These are phyloP conservation scores for Oryza glumipatula DNA, from an alignment of 176 grass and related monocot species.

Conservation along the genomic window DNA sequence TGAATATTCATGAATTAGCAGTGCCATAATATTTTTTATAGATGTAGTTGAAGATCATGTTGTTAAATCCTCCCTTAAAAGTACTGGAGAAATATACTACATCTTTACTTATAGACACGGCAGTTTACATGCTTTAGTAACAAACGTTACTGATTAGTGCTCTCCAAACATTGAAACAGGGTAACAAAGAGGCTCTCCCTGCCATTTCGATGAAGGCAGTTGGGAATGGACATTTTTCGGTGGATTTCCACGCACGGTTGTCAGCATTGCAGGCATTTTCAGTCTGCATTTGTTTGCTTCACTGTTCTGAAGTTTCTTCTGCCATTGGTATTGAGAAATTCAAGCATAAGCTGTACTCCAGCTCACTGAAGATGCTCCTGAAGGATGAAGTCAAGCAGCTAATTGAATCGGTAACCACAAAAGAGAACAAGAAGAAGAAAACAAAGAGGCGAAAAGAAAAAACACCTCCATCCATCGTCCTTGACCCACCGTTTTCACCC, in stretches of 20 bases:
- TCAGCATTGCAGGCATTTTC: conserved; percentile 88
- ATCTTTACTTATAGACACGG: neutral
- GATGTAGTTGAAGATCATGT: neutral
- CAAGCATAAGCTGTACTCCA: conserved; percentile 77
- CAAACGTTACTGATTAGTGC: neutral
- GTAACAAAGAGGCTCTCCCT: conserved; percentile 79
- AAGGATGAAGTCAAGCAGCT: conserved; percentile 93
- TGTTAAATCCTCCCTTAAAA: neutral
- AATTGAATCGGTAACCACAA: conserved; percentile 69
- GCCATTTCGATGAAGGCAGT: conserved; percentile 66
- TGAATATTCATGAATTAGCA: neutral
- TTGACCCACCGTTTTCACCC: conserved; percentile 74
- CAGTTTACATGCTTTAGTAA: conserved; percentile 17
- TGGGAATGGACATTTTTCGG: conserved; percentile 64
- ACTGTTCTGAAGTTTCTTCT: conserved; percentile 73
- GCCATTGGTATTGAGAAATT: conserved; percentile 64
- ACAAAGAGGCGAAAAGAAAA: conserved; percentile 55
- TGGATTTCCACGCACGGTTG: conserved; percentile 83
- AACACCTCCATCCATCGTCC: conserved; percentile 58
- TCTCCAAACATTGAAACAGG: conserved; percentile 62
- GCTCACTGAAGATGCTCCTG: conserved; percentile 79
- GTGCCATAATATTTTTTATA: neutral
- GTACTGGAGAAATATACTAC: neutral
- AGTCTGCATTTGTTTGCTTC: conserved; percentile 82
- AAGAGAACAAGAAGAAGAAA: conserved; percentile 88